Conservation (phyloP, 352 stramenopile genomes). For the Globisporangium takayamanum region DNA sequence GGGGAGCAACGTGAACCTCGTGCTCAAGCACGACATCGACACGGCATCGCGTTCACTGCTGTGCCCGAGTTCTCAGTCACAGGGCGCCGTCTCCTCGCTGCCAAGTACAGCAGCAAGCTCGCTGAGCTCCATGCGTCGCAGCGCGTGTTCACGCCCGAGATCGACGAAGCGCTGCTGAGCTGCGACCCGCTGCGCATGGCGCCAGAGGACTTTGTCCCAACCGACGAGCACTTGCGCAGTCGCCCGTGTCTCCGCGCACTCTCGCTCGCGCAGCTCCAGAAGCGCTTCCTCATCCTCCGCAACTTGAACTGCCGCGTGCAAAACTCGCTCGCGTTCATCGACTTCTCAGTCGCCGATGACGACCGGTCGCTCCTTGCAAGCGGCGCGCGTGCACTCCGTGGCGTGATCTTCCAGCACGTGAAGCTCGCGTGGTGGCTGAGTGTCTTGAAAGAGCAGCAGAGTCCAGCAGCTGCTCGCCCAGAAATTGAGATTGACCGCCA, state of each 20-base stretch:
- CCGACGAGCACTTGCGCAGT: constrained; percentile 50
- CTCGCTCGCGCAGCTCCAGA: constrained; percentile 52
- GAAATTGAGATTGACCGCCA: constrained; percentile 86
- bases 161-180: constrained; percentile 64
- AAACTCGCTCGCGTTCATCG: constrained; percentile 81
- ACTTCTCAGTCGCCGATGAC: constrained; percentile 58
- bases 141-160: constrained; percentile 49
- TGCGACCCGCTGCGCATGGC: constrained; percentile 83
- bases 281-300: constrained; percentile 77
- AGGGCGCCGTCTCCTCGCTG: constrained; percentile 57
- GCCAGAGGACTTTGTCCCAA: constrained; percentile 71
- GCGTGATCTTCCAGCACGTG: constrained; percentile 81
- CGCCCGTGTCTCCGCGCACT: constrained; percentile 43
- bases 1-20: constrained; percentile 65
- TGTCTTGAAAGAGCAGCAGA: constrained; percentile 83
- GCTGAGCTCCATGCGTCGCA: constrained; percentile 60
- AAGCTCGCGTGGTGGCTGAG: constrained; percentile 87
- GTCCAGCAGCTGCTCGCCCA: constrained; percentile 61
- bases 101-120: constrained; percentile 64
- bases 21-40: constrained; percentile 73
- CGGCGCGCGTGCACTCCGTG: constrained; percentile 49
- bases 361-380: constrained; percentile 55
- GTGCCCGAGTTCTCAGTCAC: constrained; percentile 83
- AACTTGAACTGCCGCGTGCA: constrained; percentile 87
- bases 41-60: constrained; percentile 82